A percentile compares a stretch with the other conserved stretches of the same genome.
Conservation (phyloP, 768 basidiomycete genomes). For the Candolleomyces eurysporus region DNA sequence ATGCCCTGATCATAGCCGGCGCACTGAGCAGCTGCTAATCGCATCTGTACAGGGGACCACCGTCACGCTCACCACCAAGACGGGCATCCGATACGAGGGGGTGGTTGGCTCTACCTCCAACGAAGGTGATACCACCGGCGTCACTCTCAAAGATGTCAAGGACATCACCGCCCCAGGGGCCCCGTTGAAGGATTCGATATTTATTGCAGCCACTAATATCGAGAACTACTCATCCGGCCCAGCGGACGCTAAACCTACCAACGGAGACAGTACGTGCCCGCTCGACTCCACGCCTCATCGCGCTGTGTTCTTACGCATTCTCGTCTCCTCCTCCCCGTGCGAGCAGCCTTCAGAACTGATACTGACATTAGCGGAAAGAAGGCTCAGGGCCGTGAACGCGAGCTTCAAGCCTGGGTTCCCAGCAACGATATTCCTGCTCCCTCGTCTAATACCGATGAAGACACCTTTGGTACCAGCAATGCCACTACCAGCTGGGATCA, state of each 20-base stretch:
- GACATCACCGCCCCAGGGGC: conserved; percentile 66
- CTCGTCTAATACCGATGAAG: conserved; percentile 49
- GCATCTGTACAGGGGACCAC: conserved; percentile 60
- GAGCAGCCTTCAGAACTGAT: conserved; percentile 77
- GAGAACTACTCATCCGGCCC: conserved; percentile 73
- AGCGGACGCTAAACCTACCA: conserved; percentile 64
- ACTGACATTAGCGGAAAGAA: conserved; percentile 69
- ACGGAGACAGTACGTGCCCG: conserved; percentile 64
- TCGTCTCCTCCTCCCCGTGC: too few relatives aligned
- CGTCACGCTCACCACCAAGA: conserved; percentile 72
- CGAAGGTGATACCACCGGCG: conserved; percentile 70
- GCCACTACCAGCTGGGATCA: conserved; percentile 73
- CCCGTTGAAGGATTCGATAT: conserved; percentile 67
- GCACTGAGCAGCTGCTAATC: conserved; percentile 1
- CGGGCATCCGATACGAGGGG: conserved; percentile 71
- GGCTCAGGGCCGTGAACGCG: conserved; percentile 58
- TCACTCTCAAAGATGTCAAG: conserved; percentile 75
- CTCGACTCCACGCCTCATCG: conserved; percentile 7
- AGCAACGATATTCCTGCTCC: conserved; percentile 31
- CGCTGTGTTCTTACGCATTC: too few relatives aligned
- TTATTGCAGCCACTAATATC: conserved; percentile 72
- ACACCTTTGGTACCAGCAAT: conserved; percentile 57
- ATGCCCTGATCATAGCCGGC: conserved; percentile 7
- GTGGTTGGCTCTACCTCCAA: conserved; percentile 56
- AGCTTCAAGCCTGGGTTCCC: conserved; percentile 77